phyloP scores from a whole-genome alignment of 2,329 filamentous ascomycete genomes.

The Didymella segeticola region DNA sequence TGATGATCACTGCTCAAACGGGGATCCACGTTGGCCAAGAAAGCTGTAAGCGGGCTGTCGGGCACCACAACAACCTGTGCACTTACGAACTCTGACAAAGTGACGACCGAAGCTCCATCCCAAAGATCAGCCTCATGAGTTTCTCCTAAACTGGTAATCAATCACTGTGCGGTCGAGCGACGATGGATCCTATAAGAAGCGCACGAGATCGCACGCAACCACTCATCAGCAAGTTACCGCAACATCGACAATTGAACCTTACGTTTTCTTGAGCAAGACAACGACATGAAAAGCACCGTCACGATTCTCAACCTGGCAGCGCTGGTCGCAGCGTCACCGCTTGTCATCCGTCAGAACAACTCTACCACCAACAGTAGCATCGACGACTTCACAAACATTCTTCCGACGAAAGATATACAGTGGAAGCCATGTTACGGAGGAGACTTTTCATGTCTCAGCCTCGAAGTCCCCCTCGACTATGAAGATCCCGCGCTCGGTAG shows the following conservation, averaged over 20 bases:
- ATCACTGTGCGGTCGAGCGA: not conserved
- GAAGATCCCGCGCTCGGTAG: conserved; percentile 17
- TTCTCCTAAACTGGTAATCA: not conserved
- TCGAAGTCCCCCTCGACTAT: conserved; percentile 33
- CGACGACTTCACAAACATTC: not conserved
- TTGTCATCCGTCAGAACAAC: not conserved
- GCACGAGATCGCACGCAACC: not conserved
- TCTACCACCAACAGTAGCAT: not conserved
- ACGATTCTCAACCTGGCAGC: not conserved
- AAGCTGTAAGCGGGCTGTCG: not conserved
- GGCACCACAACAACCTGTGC: not conserved
- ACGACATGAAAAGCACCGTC: not conserved
- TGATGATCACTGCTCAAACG: not conserved
- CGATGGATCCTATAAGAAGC: not conserved
- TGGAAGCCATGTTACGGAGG: conserved; percentile 18
- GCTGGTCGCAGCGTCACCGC: not conserved
- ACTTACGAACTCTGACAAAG: not conserved
- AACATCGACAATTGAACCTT: not conserved
- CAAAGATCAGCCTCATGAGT: not conserved
- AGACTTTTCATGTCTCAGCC: conserved; percentile 16
- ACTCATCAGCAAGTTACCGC: not conserved
- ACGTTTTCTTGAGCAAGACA: too few species aligned
- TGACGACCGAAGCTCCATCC: not conserved
- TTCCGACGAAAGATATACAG: not conserved
- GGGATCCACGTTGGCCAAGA: not conserved